Evolutionary conservation across 2,329 filamentous ascomycete species (phyloP).

Genomic region (Hymenotorrendiella dingleyae): DNA sequence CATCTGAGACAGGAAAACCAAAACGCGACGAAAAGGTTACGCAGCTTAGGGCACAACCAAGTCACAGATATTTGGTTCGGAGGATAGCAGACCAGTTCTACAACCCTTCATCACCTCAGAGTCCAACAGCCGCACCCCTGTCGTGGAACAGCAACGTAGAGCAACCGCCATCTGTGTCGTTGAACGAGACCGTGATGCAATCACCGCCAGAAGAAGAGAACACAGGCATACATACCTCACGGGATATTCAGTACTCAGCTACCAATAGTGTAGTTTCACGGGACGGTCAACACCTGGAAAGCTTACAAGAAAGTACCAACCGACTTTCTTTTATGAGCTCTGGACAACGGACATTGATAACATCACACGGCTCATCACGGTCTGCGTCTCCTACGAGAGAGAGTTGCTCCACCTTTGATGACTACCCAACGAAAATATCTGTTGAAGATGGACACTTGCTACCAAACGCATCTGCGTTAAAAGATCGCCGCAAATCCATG

Average conservation of each 20-base stretch:
- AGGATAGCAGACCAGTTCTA: constrained; percentile 20
- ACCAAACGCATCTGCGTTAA: constrained; percentile 25
- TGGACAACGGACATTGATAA: constrained; percentile 53
- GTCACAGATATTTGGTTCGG: constrained; percentile 23
- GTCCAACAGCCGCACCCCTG: constrained; percentile 11
- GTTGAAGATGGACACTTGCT: constrained; percentile 17
- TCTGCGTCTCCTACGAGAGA: constrained; percentile 50
- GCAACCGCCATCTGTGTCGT: too few relatives aligned
- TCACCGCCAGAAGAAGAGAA: too few relatives aligned
- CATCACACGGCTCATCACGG: constrained; percentile 53
- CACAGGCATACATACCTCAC: too few relatives aligned
- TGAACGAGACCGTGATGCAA: too few relatives aligned
- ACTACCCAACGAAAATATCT: constrained; percentile 12
- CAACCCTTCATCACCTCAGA: constrained; percentile 16
- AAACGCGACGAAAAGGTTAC: constrained; percentile 36
- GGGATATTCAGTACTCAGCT: constrained; percentile 39
- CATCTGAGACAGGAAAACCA: constrained; percentile 53
- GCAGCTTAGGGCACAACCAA: constrained; percentile 24
- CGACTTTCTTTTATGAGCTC: constrained; percentile 56
- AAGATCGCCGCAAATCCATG: constrained; percentile 28
- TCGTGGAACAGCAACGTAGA: constrained; percentile 17
- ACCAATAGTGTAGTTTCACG: constrained; percentile 53
- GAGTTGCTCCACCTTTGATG: constrained; percentile 37
- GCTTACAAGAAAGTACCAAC: constrained; percentile 48
- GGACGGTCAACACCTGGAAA: constrained; percentile 53